Base-by-base conservation (phyloP, 257 asterid genomes). In the Solanum clarkiae region DNA sequence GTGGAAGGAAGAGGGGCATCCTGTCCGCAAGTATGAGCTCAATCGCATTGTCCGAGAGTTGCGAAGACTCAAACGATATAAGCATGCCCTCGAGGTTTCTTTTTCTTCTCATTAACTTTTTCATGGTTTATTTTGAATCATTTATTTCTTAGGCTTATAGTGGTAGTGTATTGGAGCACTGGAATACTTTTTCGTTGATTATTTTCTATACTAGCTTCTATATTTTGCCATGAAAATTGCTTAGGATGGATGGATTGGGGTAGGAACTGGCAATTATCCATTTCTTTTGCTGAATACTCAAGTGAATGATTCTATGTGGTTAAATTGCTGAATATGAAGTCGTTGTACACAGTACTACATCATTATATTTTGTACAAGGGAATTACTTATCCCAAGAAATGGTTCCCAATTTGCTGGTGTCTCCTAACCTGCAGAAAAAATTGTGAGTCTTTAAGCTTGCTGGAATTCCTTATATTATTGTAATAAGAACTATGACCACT, bases 21-120 rank as follows among this genome's bases (percentile, higher is more conserved):
- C 80, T 10, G 97, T 93, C 36, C 95, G 91, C 20, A 95, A 95
- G 87, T 93, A 92, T 91, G 94, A 93, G 84, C 97, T 96, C 84
- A 95, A 91, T 87, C 98, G 98, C 87, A 92, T 93, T 40, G 95
- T 94, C 65, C 94, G 98, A 24, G 97, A 94, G 91, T 98, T 96
- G 80, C 92, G 99, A 6, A 89, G 85, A 88, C 91, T 91, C 69
- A 93, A 91, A 88, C 98, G 97, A 32, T 91, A 91, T 88, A 95
- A 92, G 87, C 97, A 95, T 86, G 98, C 97, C 54, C 98, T 96
- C 82, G 97, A 96, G 99, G 99, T 96, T 77, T 22, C 82, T 26
- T 62, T 49, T 82, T 80, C 82, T 77, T 26, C 47, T 51, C 24
- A 16, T 51, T 26, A 26, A 26, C 26, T 77, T 16, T 51, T 77